phyloP scores from a whole-genome alignment of 2,329 filamentous ascomycete genomes.

The Botrytis pseudocinerea region DNA sequence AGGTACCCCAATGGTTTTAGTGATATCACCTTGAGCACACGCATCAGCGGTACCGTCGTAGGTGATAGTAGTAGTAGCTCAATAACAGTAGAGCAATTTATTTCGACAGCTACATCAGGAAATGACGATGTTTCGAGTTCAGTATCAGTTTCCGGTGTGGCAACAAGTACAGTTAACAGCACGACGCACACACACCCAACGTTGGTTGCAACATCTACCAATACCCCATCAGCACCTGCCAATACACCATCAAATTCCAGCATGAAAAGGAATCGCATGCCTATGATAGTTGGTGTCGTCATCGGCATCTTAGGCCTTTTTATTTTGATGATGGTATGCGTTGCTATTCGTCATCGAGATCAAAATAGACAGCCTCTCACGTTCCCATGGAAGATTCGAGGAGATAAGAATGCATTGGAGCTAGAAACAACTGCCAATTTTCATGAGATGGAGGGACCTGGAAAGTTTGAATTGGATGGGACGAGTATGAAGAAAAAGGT shows the following conservation, averaged over 20 bases:
- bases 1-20: not conserved
- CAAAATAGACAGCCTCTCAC: not conserved
- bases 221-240: not conserved
- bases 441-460: constrained; percentile 13
- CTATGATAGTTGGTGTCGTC: constrained; percentile 7
- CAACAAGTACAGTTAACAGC: not conserved
- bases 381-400: not conserved
- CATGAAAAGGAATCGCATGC: not conserved
- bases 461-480: constrained; percentile 20
- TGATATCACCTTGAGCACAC: not conserved
- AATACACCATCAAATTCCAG: not conserved
- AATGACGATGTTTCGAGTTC: not conserved
- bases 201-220: not conserved
- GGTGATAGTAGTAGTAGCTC: not conserved
- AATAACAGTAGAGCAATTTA: not conserved
- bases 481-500: not conserved
- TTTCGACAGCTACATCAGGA: not conserved
- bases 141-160: not conserved
- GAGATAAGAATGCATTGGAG: constrained; percentile 4
- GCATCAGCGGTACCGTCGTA: not conserved
- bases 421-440: constrained; percentile 11
- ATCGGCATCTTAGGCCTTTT: not conserved
- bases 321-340: not conserved
- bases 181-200: not conserved
- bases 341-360: not conserved